Percentiles rank a stretch among this genome's conserved stretches.
Conservation (phyloP, 2,329 filamentous ascomycete genomes). For the Colletotrichum musicola region DNA sequence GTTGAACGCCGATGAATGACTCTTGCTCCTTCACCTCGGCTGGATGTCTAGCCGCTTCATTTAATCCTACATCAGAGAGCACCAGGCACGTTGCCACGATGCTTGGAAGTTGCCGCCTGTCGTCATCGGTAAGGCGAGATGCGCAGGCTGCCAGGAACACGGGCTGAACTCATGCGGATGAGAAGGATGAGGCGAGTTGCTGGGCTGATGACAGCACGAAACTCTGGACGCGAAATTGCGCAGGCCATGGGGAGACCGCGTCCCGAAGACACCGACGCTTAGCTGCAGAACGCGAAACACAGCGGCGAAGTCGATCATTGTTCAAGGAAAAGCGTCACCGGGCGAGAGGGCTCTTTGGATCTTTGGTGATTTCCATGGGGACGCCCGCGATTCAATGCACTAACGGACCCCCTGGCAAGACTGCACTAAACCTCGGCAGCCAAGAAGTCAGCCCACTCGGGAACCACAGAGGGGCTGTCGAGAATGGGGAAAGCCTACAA, state of each 20-base stretch:
- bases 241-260: neutral
- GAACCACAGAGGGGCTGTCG: neutral
- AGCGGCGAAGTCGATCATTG: neutral
- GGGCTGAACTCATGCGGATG: neutral
- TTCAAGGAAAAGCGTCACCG: too few relatives aligned
- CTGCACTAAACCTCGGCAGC: neutral
- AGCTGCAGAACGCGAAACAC: neutral
- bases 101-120: neutral
- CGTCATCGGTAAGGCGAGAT: neutral
- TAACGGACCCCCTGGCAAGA: neutral
- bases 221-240: neutral
- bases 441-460: neutral
- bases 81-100: too few relatives aligned
- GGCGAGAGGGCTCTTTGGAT: neutral
- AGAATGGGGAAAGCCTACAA: neutral
- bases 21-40: neutral
- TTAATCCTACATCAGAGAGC: too few relatives aligned
- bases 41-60: neutral
- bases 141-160: neutral
- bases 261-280: neutral
- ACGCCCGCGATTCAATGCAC: neutral
- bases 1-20: neutral
- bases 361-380: neutral
- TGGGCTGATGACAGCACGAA: neutral
- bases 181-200: neutral